Conservation (phyloP, 768 basidiomycete genomes). For the Strobilomyces echinocephalus region DNA sequence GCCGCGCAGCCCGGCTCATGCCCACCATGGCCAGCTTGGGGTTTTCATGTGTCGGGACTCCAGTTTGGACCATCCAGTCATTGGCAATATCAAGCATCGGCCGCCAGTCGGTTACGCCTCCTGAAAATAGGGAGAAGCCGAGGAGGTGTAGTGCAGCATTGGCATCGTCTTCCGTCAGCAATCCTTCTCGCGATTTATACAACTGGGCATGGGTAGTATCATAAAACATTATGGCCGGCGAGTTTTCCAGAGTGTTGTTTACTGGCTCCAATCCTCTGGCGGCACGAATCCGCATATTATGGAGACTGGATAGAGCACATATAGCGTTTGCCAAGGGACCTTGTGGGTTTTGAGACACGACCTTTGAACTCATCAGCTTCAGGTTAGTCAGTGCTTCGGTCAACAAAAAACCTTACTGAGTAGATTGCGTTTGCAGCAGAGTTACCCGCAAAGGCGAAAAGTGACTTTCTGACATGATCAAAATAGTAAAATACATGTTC, state of each 20-base stretch:
- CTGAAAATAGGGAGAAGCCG: slow-evolving; percentile 66
- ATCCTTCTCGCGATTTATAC: slow-evolving; percentile 48
- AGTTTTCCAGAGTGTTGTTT: slow-evolving; percentile 48
- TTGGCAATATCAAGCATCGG: slow-evolving; percentile 63
- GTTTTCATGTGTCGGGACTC: slow-evolving; percentile 59
- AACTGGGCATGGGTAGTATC: slow-evolving; percentile 66
- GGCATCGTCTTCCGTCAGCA: slow-evolving; percentile 64
- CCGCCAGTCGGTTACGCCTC: slow-evolving; percentile 67
- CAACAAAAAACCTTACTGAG: slow-evolving; percentile 43
- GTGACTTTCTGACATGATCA: slow-evolving; percentile 60
- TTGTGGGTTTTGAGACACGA: slow-evolving; percentile 59
- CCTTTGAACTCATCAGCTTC: slow-evolving; percentile 22
- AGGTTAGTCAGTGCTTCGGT: slow-evolving; percentile 1
- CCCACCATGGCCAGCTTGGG: slow-evolving; percentile 53
- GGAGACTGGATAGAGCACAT: slow-evolving; percentile 71
- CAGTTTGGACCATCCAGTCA: slow-evolving; percentile 71
- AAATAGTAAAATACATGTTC: slow-evolving; percentile 74
- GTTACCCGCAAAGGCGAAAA: slow-evolving; percentile 62
- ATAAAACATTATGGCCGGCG: slow-evolving; percentile 60
- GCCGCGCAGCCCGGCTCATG: slow-evolving; percentile 50
- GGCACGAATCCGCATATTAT: slow-evolving; percentile 57
- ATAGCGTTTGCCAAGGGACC: slow-evolving; percentile 71
- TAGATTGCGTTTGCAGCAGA: slow-evolving; percentile 60
- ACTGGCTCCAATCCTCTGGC: slow-evolving; percentile 58
- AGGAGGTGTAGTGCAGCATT: slow-evolving; percentile 76